These are phyloP conservation scores for Thoreauomyces humboldtii DNA, from an alignment of 192 early-diverging fungal species.

Conservation along the genomic window DNA sequence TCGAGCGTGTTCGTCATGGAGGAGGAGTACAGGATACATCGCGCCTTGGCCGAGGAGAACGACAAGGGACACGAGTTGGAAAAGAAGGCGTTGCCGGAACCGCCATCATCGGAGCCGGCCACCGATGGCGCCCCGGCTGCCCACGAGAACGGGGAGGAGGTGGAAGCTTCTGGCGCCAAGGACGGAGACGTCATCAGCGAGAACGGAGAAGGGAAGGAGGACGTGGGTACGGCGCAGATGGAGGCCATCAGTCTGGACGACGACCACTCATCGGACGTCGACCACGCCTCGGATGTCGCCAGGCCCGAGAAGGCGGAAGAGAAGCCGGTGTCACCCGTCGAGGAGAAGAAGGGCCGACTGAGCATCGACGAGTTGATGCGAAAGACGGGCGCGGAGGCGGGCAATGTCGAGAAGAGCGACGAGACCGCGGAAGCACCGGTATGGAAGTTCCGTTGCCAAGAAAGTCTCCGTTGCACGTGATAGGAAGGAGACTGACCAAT, in stretches of 20 bases:
- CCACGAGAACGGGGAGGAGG: conserved; percentile 22
- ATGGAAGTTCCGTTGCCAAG: background rate
- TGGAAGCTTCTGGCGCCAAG: too few relatives aligned
- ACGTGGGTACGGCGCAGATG: conserved; percentile 41
- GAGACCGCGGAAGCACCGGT: conserved; percentile 22
- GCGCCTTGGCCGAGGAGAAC: conserved; percentile 70
- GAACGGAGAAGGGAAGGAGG: too few relatives aligned
- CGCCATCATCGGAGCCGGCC: background rate
- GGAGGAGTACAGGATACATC: conserved; percentile 84
- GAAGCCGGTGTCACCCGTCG: conserved; percentile 4
- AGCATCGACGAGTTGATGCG: conserved; percentile 50
- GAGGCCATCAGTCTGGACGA: conserved; percentile 45
- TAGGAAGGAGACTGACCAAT: background rate
- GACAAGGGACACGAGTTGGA: conserved; percentile 33
- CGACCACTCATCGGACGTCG: background rate
- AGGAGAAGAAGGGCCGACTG: conserved; percentile 20
- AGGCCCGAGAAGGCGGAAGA: conserved; percentile 14
- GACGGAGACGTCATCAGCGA: conserved; percentile 21
- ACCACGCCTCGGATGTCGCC: background rate
- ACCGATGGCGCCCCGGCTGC: conserved; percentile 2
- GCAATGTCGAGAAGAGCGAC: background rate
- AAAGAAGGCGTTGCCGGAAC: background rate
- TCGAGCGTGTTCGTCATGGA: conserved; percentile 98
- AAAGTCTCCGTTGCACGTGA: background rate
- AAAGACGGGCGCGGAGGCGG: conserved; percentile 30